Evolutionary conservation across 2,329 filamentous ascomycete species (phyloP), one percentile per base, ranked within the genome.

Genomic region (Teratosphaeria destructans): DNA sequence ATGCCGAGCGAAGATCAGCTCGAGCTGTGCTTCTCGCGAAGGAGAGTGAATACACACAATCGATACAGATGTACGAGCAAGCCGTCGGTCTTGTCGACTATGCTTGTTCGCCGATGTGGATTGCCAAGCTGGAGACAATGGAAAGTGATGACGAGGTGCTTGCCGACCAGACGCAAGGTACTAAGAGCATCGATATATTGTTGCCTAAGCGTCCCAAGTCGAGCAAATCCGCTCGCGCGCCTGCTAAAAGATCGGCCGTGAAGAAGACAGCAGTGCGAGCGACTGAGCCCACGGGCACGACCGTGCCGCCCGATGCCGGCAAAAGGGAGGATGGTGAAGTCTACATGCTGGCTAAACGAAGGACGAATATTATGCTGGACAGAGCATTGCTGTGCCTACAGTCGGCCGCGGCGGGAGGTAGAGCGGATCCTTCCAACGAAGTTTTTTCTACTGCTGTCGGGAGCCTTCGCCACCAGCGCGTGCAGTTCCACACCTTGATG

Each of bases 151-250:
- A 5, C 43, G n/a, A 19, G 6, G 43, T 19, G 43, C n/a, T 23
- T n/a, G 16, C 43, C 8, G 19, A 49, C 16, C 43, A 49, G 19
- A 19, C 5, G n/a, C 43, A 49, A 6, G 16, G n/a, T 19, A 5
- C 8, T 10, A 23, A 19, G 4, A n/a, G 4, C 19, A 23, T 7
- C 5, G n/a, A 23, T 32, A 19, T 5, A 19, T 27, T 26, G 35
- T 14, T 26, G 32, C 12, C 34, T 37, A 19, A 5, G 34, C 52
- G 57, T 1, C 16, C 6, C 8, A 81, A 54, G 85, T 87, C 0
- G 77, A 80, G 27, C 6, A 49, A 49, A 19, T 5, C 16, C 19
- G 43, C 43, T 23, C n/a, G 43, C 43, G 43, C 12, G 14, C 54
- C 54, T 55, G 32, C 32, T 37, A 49, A 49, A n/a, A 49, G 19